These are phyloP conservation scores for Achlya hypogyna DNA, from an alignment of 352 stramenopile species.

Conservation along the genomic window DNA sequence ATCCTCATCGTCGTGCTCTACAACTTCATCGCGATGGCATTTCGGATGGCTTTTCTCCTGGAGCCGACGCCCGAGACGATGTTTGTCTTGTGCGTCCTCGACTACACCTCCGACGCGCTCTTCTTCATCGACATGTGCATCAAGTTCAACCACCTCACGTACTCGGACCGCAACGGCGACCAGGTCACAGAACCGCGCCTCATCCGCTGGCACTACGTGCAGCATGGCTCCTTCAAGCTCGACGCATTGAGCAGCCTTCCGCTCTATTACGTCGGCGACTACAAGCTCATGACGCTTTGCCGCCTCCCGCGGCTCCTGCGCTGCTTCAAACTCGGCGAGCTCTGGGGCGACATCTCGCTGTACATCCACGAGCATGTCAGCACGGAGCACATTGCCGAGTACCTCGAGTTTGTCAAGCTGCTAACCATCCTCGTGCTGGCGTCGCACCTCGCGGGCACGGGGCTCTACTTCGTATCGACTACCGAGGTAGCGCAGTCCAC, in stretches of 20 bases:
- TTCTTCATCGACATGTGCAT: constrained; percentile 32
- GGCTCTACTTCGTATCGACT: constrained; percentile 4
- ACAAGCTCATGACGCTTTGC: constrained; percentile 29
- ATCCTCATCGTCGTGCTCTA: constrained; percentile 26
- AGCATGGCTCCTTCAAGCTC: constrained; percentile 24
- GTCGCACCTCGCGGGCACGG: constrained; percentile 4
- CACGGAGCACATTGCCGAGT: neutral
- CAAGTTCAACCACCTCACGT: constrained; percentile 26
- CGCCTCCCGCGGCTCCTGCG: constrained; percentile 27
- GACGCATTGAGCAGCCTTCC: constrained; percentile 24
- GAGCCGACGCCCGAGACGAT: constrained; percentile 22
- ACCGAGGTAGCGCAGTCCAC: neutral
- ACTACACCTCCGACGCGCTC: constrained; percentile 25
- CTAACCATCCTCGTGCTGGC: neutral
- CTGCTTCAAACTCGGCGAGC: constrained; percentile 23
- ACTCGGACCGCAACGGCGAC: constrained; percentile 15
- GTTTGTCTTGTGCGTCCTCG: constrained; percentile 22
- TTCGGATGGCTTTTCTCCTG: constrained; percentile 23
- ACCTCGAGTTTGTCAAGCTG: constrained; percentile 11
- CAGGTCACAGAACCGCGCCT: constrained; percentile 10
- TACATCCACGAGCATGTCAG: neutral
- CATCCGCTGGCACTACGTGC: constrained; percentile 26
- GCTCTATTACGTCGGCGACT: constrained; percentile 33
- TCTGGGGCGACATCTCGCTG: neutral
- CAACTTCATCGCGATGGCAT: constrained; percentile 31